A percentile compares a stretch with the other conserved stretches of the same genome.
Conservation (phyloP, 805 yeast genomes). For the Lipomyces yamadae region DNA sequence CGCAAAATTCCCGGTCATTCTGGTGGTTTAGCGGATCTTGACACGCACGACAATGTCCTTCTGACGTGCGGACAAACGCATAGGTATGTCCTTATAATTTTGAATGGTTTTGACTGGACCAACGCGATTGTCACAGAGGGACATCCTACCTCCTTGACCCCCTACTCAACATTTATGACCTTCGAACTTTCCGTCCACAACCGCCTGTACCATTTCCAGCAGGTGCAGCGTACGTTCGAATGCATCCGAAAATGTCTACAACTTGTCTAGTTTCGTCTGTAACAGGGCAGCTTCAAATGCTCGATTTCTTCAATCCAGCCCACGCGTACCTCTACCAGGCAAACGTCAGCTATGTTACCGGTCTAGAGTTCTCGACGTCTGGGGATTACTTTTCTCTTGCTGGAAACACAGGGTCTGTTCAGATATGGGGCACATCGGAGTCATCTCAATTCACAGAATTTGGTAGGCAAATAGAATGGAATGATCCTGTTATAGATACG, state of each 20-base stretch:
- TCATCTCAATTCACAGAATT: conserved; percentile 52
- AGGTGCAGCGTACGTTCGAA: conserved; percentile 81
- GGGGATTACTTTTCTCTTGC: conserved; percentile 79
- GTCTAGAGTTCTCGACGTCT: conserved; percentile 61
- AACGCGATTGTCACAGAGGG: conserved; percentile 17
- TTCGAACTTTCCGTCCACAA: conserved; percentile 68
- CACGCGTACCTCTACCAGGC: conserved; percentile 69
- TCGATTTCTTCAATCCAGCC: conserved; percentile 82
- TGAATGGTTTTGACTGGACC: neutral
- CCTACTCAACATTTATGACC: conserved; percentile 78
- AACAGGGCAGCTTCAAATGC: conserved; percentile 81
- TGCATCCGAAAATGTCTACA: conserved; percentile 86
- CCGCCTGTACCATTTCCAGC: conserved; percentile 87
- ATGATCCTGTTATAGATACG: conserved; percentile 47
- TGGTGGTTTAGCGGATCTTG: conserved; percentile 49
- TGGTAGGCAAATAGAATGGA: conserved; percentile 59
- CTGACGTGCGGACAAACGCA: conserved; percentile 80
- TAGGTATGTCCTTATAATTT: conserved; percentile 17
- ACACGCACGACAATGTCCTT: conserved; percentile 49
- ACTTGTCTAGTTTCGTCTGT: conserved; percentile 74
- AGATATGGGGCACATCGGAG: conserved; percentile 66
- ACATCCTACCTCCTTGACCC: conserved; percentile 65
- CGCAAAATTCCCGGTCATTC: conserved; percentile 46
- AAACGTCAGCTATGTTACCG: conserved; percentile 54
- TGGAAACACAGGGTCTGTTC: conserved; percentile 66